Percentiles rank a stretch among this genome's conserved stretches.
Conservation (phyloP, 495 filamentous ascomycete species). For the Parathielavia appendiculata region DNA sequence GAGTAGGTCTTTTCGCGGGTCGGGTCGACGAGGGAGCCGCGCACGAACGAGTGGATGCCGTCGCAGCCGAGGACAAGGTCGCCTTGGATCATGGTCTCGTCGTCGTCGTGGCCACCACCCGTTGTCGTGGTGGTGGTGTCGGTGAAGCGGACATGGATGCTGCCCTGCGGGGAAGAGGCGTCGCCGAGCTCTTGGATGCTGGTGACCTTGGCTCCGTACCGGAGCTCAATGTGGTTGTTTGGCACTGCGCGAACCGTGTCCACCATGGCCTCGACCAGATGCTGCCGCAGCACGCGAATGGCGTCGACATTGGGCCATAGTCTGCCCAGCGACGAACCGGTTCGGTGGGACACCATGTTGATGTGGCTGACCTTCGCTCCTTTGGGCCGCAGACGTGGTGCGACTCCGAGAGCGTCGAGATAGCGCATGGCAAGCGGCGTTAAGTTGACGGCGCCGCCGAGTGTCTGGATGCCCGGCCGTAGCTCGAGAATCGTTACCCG, state of each 20-base stretch:
- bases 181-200: conserved; percentile 18
- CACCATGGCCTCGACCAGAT: conserved; percentile 46
- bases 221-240: conserved; percentile 24
- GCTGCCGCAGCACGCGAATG: conserved; percentile 45
- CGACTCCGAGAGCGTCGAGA: conserved; percentile 51
- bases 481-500: conserved; percentile 54
- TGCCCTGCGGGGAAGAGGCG: too few relatives aligned
- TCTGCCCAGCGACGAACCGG: conserved; percentile 43
- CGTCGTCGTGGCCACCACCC: conserved; percentile 13
- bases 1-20: conserved; percentile 49
- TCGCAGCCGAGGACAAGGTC: conserved; percentile 59
- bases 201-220: conserved; percentile 32
- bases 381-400: conserved; percentile 38
- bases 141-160: background rate
- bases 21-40: conserved; percentile 50
- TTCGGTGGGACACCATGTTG: conserved; percentile 49
- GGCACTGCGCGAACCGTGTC: conserved; percentile 26
- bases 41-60: conserved; percentile 56
- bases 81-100: conserved; percentile 33
- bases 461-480: conserved; percentile 47
- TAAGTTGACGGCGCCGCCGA: conserved; percentile 59
- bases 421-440: conserved; percentile 57
- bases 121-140: conserved; percentile 23
- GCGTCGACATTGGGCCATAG: conserved; percentile 43
- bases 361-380: conserved; percentile 39